Conservation (phyloP, 2,329 filamentous ascomycete genomes). For the Xylariaceae sp. region DNA sequence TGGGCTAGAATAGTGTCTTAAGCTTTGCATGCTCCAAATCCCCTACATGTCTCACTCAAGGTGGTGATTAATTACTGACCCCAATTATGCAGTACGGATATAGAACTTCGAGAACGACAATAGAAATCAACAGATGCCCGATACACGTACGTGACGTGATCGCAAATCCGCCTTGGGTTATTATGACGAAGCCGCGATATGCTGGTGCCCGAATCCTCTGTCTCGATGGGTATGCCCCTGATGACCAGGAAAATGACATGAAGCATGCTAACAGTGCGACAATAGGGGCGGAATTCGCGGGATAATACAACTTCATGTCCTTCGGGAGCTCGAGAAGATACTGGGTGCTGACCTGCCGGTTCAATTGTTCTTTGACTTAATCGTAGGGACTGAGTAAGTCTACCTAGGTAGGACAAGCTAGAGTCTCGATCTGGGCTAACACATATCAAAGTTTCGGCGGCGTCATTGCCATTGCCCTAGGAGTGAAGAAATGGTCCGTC, state of each 20-base stretch:
- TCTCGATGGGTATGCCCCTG: conserved; percentile 40
- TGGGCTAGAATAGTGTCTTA: no score
- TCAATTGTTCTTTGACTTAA: conserved; percentile 44
- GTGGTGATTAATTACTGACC: no score
- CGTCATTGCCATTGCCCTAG: conserved; percentile 41
- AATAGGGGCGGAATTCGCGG: conserved; percentile 40
- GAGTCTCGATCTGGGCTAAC: no score
- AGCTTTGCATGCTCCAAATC: no score
- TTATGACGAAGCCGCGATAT: conserved; percentile 40
- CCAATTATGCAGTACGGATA: no score
- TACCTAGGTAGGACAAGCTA: no score
- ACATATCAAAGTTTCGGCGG: conserved; percentile 36
- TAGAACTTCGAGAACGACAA: conserved; percentile 42
- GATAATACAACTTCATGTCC: conserved; percentile 40
- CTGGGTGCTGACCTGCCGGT: conserved; percentile 41
- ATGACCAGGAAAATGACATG: neutral
- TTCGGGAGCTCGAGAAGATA: conserved; percentile 41
- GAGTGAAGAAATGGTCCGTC: conserved; percentile 44
- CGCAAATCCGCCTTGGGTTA: conserved; percentile 40
- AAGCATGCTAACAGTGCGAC: conserved; percentile 2
- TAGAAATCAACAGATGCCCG: conserved; percentile 43
- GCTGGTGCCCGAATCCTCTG: conserved; percentile 40
- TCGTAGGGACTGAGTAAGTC: conserved; percentile 43
- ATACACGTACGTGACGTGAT: conserved; percentile 42
- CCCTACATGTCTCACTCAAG: no score